Evolutionary conservation across 2,329 filamentous ascomycete species (phyloP).

Genomic region (Zarea fungicola): DNA sequence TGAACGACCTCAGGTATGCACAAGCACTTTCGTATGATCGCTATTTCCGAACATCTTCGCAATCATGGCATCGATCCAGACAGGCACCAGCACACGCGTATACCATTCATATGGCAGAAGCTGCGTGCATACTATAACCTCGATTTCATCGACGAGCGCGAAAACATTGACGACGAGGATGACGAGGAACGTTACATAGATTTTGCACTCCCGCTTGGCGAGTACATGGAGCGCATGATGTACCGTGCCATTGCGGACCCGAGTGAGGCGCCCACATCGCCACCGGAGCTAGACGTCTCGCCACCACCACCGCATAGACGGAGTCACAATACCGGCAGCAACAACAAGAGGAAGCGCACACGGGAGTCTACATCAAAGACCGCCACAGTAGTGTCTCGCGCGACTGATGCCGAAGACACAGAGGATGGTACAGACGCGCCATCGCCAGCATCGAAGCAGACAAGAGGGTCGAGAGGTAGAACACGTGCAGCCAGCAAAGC

Average conservation of each 20-base stretch:
- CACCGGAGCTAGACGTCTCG: conserved; percentile 37
- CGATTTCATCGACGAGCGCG: conserved; percentile 78
- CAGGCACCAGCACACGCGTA: conserved; percentile 71
- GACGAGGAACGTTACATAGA: conserved; percentile 58
- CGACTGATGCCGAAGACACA: conserved; percentile 44
- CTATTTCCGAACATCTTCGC: conserved; percentile 73
- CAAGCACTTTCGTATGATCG: conserved; percentile 88
- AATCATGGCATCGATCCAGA: conserved; percentile 75
- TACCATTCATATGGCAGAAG: conserved; percentile 89
- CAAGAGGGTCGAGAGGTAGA: conserved; percentile 38
- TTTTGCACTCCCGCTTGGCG: conserved; percentile 53
- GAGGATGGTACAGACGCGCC: conserved; percentile 39
- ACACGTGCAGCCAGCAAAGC: conserved; percentile 33
- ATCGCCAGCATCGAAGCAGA: conserved; percentile 32
- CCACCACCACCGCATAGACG: conserved; percentile 15
- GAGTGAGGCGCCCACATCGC: conserved; percentile 45
- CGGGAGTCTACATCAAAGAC: conserved; percentile 1
- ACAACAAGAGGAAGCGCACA: conserved; percentile 33
- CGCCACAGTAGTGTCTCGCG: conserved; percentile 26
- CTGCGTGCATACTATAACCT: conserved; percentile 80
- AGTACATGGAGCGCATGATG: conserved; percentile 44
- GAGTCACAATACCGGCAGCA: neutral
- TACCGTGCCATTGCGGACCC: conserved; percentile 38
- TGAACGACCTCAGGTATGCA: conserved; percentile 66
- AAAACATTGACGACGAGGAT: conserved; percentile 58